Evolutionary conservation across 257 asterid genomes (phyloP).

Genomic region (Thymus quinquecostatus): DNA sequence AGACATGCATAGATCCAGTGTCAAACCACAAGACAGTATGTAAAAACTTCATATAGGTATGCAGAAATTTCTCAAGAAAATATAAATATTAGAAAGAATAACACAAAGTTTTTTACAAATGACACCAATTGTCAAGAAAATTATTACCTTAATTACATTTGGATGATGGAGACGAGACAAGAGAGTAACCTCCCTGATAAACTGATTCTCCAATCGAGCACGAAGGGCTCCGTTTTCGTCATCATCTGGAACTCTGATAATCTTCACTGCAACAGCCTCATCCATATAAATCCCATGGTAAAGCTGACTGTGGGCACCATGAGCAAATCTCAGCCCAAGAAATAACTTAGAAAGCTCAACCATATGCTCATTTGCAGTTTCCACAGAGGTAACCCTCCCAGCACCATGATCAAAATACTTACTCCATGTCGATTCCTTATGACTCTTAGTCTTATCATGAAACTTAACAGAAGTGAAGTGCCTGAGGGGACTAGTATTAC

Average conservation of each 20-base stretch:
- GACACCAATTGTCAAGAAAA: background rate
- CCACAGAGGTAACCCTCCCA: constrained; percentile 72
- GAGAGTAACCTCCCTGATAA: constrained; percentile 62
- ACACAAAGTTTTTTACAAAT: no score
- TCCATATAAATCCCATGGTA: constrained; percentile 66
- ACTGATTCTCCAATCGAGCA: constrained; percentile 66
- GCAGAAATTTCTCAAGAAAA: background rate
- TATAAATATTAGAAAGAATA: background rate
- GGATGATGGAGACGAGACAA: constrained; percentile 68
- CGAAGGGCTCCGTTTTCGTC: constrained; percentile 60
- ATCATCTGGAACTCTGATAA: constrained; percentile 63
- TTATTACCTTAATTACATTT: constrained; percentile 61
- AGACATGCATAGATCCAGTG: background rate
- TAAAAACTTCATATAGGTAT: no score
- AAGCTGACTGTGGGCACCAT: constrained; percentile 70
- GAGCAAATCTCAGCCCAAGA: constrained; percentile 65
- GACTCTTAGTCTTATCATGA: constrained; percentile 47
- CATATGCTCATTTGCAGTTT: constrained; percentile 49
- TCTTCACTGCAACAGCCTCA: constrained; percentile 66
- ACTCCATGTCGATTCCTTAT: constrained; percentile 63
- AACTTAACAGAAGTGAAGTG: constrained; percentile 49
- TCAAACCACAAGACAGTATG: background rate
- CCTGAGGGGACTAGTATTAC: constrained; percentile 49
- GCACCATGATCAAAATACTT: constrained; percentile 75
- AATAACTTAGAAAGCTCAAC: constrained; percentile 62